Evolutionary conservation across 2,329 filamentous ascomycete genomes (phyloP), one percentile per base, ranked within the genome.

Genomic region (Chrysosporium queenslandicum): DNA sequence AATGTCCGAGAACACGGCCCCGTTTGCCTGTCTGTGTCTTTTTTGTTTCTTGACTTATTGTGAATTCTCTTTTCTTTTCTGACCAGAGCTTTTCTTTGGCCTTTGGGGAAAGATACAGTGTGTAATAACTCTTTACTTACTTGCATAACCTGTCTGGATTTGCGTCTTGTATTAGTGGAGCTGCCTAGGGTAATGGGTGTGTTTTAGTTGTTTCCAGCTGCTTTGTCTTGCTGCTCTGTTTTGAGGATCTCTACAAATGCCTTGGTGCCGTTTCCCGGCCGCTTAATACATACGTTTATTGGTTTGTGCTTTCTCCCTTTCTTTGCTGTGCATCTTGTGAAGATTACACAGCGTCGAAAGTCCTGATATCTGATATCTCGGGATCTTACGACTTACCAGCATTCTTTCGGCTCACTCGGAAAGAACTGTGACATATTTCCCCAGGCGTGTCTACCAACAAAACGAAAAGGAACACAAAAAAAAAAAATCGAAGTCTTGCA

Each of bases 151-250:
- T 46, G 43, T 16, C 43, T 46, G 43, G 29, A 34, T 23, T 36
- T 46, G n/a, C 27, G 11, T 36, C 34, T 46, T 46, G 43, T 23
- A 36, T 14, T 27, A 12, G 27, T 30, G 41, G 41, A 29, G 12
- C 42, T 46, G 29, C n/a, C n/a, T n/a, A n/a, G 43, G 30, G 7
- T 46, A 46, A 46, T 54, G 51, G n/a, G n/a, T n/a, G 57, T 55
- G 43, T 49, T 55, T 34, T 52, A 20, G 20, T 46, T 37, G 25
- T n/a, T 46, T 36, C 54, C 54, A 12, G 53, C 27, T 43, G 46
- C 54, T 55, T 50, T 56, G 20, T 53, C n/a, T n/a, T n/a, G n/a
- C n/a, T n/a, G n/a, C n/a, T n/a, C n/a, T 50, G 32, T 41, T 42
- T 34, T 43, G 50, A 53, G 18, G 14, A 34, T 18, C 29, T 48